Base-by-base conservation (phyloP, 2,329 filamentous ascomycete species). In the Sporothrix protearum region DNA sequence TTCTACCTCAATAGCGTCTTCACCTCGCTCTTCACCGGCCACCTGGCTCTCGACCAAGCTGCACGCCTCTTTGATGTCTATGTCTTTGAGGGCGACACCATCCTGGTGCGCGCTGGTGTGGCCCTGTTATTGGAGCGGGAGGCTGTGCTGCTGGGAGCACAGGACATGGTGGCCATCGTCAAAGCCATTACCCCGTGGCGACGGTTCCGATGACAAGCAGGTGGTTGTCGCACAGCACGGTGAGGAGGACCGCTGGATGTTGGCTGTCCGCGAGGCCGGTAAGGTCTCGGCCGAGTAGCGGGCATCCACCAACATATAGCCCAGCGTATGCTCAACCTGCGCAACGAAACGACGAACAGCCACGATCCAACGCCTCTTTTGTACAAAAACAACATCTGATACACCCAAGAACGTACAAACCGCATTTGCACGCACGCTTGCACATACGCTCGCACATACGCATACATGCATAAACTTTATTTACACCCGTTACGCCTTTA, bases 51-150 rank as follows among this genome's bases (percentile, higher is more conserved):
- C 19, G 92, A 94, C 76, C 87, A 91, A 75, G 91, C 89, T 3
- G 87, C 89, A 1, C 83, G 93, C 1, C 80, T 96, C 14, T 95
- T 92, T 91, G 93, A 96, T 74, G 88, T 95, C 0, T 93, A 92
- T 75, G 88, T 92, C 2, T 93, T 96, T 75, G 93, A 96, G 77
- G 92, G 92, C 33, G 93, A 96, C 74, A 84, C 87, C 0, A 83
- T 92, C 0, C 82, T 94, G 0, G 86, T 95, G 7, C 83, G 92
- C 0, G 91, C 91, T 0, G 91, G 88, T 0, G 89, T 94, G 0
- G 92, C 90, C 0, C 82, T 92, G 22, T 79, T 96, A 25, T 75
- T 87, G 5, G 81, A 83, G 39, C 82, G 81, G 22, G 86, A 88
- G 76, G 85, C 85, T 80, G 77, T 81, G 0, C 79, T 89, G 2